Percentiles rank a stretch among this genome's conserved stretches.
phyloP scores from a whole-genome alignment of 176 grass and related monocot genomes.

The Bromus sterilis region DNA sequence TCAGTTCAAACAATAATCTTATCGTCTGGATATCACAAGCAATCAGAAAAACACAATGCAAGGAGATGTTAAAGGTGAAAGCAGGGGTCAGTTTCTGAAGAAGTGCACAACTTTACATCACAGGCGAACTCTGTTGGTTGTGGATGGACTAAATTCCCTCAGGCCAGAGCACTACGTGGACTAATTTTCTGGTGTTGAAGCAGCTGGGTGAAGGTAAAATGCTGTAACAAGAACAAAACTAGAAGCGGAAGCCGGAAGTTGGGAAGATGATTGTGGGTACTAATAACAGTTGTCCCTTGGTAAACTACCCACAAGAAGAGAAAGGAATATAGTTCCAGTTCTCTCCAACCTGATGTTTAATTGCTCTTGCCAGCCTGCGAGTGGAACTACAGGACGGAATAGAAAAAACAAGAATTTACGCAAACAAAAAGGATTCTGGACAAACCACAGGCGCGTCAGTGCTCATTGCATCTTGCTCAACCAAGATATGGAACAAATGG shows the following conservation, averaged over 20 bases:
- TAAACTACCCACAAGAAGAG: background rate
- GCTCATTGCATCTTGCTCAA: background rate
- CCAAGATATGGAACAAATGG: background rate
- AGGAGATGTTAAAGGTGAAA: background rate
- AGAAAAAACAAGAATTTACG: background rate
- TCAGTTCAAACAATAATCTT: background rate
- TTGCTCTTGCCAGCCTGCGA: background rate
- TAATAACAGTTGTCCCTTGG: constrained; percentile 22
- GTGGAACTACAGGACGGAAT: background rate
- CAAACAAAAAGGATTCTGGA: background rate
- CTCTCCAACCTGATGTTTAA: background rate
- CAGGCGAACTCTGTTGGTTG: background rate
- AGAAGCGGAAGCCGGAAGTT: constrained; percentile 6
- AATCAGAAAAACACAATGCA: background rate
- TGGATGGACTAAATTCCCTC: background rate
- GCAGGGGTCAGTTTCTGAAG: constrained; percentile 1
- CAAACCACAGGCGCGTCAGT: background rate
- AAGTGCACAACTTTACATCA: background rate
- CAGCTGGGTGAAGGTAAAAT: background rate
- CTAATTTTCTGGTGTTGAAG: background rate
- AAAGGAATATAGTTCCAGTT: background rate
- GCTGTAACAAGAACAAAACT: constrained; percentile 5
- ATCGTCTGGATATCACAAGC: background rate
- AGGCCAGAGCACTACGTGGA: background rate
- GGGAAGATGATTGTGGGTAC: constrained; percentile 7